Percentiles rank a stretch among this genome's conserved stretches.
Evolutionary conservation across 176 grass and related monocot species (phyloP).

Genomic region (Musa acuminata): DNA sequence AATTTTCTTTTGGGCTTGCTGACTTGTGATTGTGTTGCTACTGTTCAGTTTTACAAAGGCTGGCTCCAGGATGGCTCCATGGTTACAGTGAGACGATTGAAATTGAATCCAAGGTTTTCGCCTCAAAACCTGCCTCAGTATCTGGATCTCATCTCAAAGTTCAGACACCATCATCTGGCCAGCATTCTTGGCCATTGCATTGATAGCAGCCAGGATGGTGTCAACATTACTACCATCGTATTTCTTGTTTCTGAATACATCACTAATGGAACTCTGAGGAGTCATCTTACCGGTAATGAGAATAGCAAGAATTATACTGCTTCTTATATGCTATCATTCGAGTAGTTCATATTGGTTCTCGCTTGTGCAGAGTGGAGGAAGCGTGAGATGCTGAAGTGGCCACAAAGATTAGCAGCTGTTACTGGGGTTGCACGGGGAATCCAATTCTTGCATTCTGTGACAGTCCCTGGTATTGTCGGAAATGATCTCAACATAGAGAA

Average conservation of each 20-base stretch:
- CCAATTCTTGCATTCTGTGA: slow-evolving; percentile 74
- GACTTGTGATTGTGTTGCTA: neutral
- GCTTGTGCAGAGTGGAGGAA: slow-evolving; percentile 57
- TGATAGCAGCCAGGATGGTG: slow-evolving; percentile 39
- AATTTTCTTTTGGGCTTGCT: neutral
- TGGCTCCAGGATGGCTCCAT: slow-evolving; percentile 72
- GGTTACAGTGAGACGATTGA: slow-evolving; percentile 53
- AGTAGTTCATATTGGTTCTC: neutral
- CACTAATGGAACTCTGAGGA: slow-evolving; percentile 73
- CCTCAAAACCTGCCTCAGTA: slow-evolving; percentile 46
- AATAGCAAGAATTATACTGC: neutral
- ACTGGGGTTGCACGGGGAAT: slow-evolving; percentile 73
- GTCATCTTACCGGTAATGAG: slow-evolving; percentile 71
- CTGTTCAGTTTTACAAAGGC: slow-evolving; percentile 48
- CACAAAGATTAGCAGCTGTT: slow-evolving; percentile 58
- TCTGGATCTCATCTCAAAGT: slow-evolving; percentile 56
- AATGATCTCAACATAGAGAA: slow-evolving; percentile 62
- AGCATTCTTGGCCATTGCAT: slow-evolving; percentile 80
- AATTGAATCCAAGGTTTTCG: slow-evolving; percentile 56
- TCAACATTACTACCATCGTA: slow-evolving; percentile 13
- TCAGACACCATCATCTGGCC: slow-evolving; percentile 78
- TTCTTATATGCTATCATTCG: neutral
- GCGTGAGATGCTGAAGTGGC: slow-evolving; percentile 91
- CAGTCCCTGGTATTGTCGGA: slow-evolving; percentile 47
- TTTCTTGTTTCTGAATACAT: slow-evolving; percentile 61